Base-by-base conservation (phyloP, 306 rosid genomes). In the Nissolia schottii region DNA sequence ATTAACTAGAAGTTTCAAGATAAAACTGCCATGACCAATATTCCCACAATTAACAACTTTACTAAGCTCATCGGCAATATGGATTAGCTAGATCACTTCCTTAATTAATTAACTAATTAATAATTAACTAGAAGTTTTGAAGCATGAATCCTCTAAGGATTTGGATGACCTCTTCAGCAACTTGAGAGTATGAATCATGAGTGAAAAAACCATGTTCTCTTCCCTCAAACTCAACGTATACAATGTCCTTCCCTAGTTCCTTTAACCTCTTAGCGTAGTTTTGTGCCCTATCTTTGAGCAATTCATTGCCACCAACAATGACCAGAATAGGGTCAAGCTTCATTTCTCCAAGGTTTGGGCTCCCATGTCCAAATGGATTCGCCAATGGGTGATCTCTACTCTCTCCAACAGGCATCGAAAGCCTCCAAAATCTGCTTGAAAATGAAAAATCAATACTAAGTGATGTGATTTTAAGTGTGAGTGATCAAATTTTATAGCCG, bases 381-480 rank as follows among this genome's bases (percentile, higher is more conserved):
- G 77, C 95, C 59, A 86, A 73, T 77, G 96, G 96, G 57, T 94
- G 87, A 73, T 94, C 97, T 81, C 98, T 91, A 16, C 32, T 86
- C 75, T 80, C 87, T 64, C 91, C 98, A 15, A 23, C 37, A 1
- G 94, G 91, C 64, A 94, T 38, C 7, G 98, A 89, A 7, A 94
- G 76, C 85, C 98, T 94, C 98, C 98, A 94, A 82, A 94, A 91
- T 80, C 98, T 94, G 80, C 3, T 46, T 67, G n/a, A 3, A 19
- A 19, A 29, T 4, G 8, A 7, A 19, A 2, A 51, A 4, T 28
- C 34, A 15, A 50, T 14, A 32, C 58, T 3, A n/a, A n/a, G n/a
- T n/a, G n/a, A n/a, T n/a, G n/a, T n/a, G n/a, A n/a, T n/a, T n/a
- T n/a, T n/a, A n/a, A n/a, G n/a, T n/a, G n/a, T n/a, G n/a, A n/a